phyloP scores from a whole-genome alignment of 345 rosid species.

The Aurinia saxatilis region DNA sequence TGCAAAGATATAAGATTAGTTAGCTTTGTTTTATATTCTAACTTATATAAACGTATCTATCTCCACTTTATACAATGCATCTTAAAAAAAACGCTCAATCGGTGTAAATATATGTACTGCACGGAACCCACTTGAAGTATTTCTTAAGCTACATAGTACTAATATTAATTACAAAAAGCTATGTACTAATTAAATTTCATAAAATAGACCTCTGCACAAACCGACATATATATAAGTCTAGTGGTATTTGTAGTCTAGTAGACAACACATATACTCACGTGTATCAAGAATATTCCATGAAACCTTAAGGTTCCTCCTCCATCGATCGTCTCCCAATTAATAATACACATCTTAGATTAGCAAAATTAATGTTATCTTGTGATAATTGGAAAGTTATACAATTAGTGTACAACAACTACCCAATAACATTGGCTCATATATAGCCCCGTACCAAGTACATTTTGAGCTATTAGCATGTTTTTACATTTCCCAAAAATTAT shows the following conservation, averaged over 20 bases:
- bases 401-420: no score
- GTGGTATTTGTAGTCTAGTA: background rate
- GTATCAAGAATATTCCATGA: conserved; percentile 18
- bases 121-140: background rate
- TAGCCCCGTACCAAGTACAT: no score
- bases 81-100: background rate
- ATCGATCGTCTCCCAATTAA: background rate
- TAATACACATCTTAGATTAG: background rate
- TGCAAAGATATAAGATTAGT: background rate
- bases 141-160: background rate
- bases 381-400: no score
- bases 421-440: no score
- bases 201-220: background rate
- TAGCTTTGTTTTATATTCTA: background rate
- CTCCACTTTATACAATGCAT: background rate
- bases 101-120: background rate
- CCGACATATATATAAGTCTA: background rate
- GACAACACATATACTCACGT: conserved; percentile 13
- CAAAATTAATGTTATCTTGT: background rate
- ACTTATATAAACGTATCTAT: conserved; percentile 11
- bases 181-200: background rate
- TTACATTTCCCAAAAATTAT: no score
- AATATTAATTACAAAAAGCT: no score
- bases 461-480: no score
- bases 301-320: conserved; percentile 6